Percentiles rank a stretch among this genome's conserved stretches.
Conservation (phyloP, 129 eudicot genomes). For the Deinandra increscens region DNA sequence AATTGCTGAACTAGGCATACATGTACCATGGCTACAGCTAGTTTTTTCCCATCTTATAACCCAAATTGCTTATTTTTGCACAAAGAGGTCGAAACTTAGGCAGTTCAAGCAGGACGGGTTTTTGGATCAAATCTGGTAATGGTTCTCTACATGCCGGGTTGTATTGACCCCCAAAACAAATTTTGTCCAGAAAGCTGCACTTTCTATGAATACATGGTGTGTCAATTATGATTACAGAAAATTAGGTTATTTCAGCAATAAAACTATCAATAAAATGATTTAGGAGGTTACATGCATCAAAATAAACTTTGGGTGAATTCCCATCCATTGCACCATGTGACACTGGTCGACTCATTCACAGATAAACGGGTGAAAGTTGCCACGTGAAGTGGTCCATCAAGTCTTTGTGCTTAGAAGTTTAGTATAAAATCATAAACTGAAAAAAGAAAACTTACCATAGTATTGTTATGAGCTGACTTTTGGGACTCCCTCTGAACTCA, state of each 20-base stretch:
- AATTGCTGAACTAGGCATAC: no score
- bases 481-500: conserved; percentile 88
- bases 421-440: not conserved
- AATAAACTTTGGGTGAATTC: not conserved
- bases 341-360: not conserved
- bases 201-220: not conserved
- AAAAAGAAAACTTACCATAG: conserved; percentile 54
- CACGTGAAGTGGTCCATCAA: not conserved
- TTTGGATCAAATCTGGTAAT: no score
- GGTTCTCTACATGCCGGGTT: no score
- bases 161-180: no score
- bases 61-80: no score
- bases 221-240: not conserved
- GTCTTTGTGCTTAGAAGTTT: not conserved
- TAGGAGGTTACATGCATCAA: no score
- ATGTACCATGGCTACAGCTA: no score
- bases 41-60: no score
- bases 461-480: conserved; percentile 70
- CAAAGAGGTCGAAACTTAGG: no score
- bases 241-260: not conserved
- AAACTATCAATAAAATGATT: not conserved
- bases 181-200: not conserved
- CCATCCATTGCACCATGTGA: not conserved
- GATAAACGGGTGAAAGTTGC: not conserved
- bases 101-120: no score